Evolutionary conservation across 1,284 basidiomycete species (phyloP), one percentile per base, ranked within the genome.

Genomic region (Blastosporella zonata): DNA sequence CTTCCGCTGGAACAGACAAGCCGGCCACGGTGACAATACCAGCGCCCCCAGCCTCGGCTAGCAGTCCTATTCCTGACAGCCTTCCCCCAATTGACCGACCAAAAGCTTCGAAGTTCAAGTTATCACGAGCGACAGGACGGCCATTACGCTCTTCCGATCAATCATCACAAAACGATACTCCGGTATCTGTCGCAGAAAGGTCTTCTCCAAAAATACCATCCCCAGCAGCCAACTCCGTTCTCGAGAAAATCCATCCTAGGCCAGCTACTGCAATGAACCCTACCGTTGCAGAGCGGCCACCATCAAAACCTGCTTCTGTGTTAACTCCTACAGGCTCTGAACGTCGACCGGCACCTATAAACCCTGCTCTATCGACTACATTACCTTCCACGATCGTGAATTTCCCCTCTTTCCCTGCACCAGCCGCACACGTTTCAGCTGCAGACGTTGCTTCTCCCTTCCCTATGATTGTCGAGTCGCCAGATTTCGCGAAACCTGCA

Each of bases 21-120:
- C 52, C 41, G n/a, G 38, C 48, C 7, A 44, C 42, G 13, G 38
- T 52, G 15, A 20, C 53, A 41, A 34, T 54, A 18, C 43, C 58
- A 28, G 45, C 57, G 12, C 49, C 46, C 10, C 44, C 50, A n/a
- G n/a, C n/a, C 3, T 40, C 41, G n/a, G 39, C 50, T 21, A 29
- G 52, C 34, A 54, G 51, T 10, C 37, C 57, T 17, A 49, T 57
- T 6, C 47, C 46, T 46, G 49, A 50, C 18, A 37, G 58, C 23
- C 58, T 64, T 20, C 59, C 66, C 27, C 63, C 65, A n/a, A 62
- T 62, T 37, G 58, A 61, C 21, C 61, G 60, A 29, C 62, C 66
- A n/a, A 70, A 70, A 49, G 57, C 56, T 2, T 74, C 70, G 17
- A 66, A 63, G 49, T 67, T 76, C 64, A 67, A 74, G 59, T 56